Evolutionary conservation across 2,329 filamentous ascomycete species (phyloP), one percentile per base, ranked within the genome.

Genomic region (Colletotrichum limetticola): DNA sequence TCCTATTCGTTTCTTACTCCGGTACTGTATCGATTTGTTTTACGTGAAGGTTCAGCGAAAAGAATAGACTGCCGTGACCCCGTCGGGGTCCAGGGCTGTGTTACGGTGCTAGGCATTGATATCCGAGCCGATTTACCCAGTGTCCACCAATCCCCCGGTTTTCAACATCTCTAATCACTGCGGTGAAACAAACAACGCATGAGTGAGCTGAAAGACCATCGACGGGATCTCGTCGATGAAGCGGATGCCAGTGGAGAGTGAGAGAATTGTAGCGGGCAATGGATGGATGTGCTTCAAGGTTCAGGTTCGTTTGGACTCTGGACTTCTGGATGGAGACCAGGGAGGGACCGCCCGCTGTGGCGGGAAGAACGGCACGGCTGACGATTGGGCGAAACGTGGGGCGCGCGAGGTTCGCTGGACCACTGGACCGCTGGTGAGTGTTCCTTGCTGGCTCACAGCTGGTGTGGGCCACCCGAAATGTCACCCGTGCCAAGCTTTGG

Each of bases 401-500:
- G 35, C 53, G 32, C 35, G 52, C 52, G 22, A 28, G 24, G 22
- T 46, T 5, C 8, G 24, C 19, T 52, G 35, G 12, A 12, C 32
- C 32, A 35, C 9, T 35, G 32, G 32, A 9, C 32, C 11, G 32
- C 9, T 4, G 32, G 32, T 12, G 32, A 3, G 32, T 35, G 28
- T 30, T 30, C 28, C 28, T 12, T 55, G 7, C n/a, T 63, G 5
- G 61, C n/a, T 28, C 19, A 4, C 26, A 55, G 26, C 37, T 42
- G 37, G 37, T 53, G 60, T 63, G 60, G 60, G 52, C 59, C 69
- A 46, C 53, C 58, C 58, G 58, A 59, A n/a, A 26, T 69, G 66
- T 64, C 66, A 66, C 60, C 71, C 56, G 60, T 66, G 71, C 71
- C 61, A 73, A 73, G 71, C 71, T 73, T 73, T 73, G 24, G 55